phyloP scores from a whole-genome alignment of 1,284 basidiomycete species.

The Malassezia vespertilionis region DNA sequence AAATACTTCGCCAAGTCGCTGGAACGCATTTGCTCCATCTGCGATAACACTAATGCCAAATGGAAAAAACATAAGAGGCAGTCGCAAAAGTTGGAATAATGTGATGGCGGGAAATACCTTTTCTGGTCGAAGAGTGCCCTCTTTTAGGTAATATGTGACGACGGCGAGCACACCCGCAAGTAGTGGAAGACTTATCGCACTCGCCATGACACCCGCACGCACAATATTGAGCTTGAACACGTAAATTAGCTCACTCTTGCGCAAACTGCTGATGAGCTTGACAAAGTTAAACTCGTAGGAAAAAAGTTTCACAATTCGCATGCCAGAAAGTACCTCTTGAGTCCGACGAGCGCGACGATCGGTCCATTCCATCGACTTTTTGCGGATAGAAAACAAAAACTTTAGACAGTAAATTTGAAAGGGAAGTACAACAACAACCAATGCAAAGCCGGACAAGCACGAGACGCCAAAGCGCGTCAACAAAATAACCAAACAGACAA shows the following conservation, averaged over 20 bases:
- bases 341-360: constrained; percentile 53
- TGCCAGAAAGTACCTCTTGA: constrained; percentile 41
- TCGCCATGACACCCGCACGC: constrained; percentile 60
- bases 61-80: constrained; percentile 61
- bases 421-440: constrained; percentile 59
- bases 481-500: constrained; percentile 54
- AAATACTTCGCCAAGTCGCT: constrained; percentile 51
- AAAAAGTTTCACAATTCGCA: constrained; percentile 46
- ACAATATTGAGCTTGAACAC: constrained; percentile 65
- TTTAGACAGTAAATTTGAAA: constrained; percentile 66
- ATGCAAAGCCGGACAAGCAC: constrained; percentile 69
- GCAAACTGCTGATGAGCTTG: constrained; percentile 59
- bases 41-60: constrained; percentile 39
- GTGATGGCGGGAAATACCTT: constrained; percentile 48
- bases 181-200: constrained; percentile 62
- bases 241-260: constrained; percentile 65
- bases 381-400: constrained; percentile 60
- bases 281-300: constrained; percentile 48
- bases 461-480: constrained; percentile 66
- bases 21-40: constrained; percentile 39
- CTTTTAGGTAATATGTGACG: constrained; percentile 62
- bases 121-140: constrained; percentile 57
- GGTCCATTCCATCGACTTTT: constrained; percentile 76
- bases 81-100: constrained; percentile 53
- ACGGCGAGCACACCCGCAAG: constrained; percentile 76